Percentiles rank a stretch among this genome's conserved stretches.
These are phyloP conservation scores for Piper betle DNA, from an alignment of 164 flowering plant genomes.

Conservation along the genomic window DNA sequence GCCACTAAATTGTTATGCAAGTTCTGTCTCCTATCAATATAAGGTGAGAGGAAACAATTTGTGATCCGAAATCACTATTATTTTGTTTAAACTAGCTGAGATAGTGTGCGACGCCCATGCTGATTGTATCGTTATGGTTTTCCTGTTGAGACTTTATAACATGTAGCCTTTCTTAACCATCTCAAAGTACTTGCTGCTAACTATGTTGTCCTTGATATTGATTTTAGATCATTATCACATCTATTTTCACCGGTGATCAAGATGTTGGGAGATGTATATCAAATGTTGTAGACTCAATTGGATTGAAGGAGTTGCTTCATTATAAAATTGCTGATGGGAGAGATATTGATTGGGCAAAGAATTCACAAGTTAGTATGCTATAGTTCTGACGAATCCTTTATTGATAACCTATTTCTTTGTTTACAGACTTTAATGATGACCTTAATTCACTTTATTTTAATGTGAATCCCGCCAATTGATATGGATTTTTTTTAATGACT, in stretches of 20 bases:
- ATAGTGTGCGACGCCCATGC: background rate
- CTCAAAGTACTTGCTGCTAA: background rate
- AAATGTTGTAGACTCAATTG: constrained; percentile 59
- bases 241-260: constrained; percentile 42
- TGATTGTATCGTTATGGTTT: background rate
- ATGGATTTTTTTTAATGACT: background rate
- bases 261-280: constrained; percentile 51
- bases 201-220: constrained; percentile 1
- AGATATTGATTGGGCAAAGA: constrained; percentile 57
- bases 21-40: no score
- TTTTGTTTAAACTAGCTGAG: background rate
- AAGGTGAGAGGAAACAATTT: no score
- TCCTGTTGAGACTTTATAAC: background rate
- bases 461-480: background rate
- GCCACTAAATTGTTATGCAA: no score
- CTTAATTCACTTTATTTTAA: background rate
- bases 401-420: background rate
- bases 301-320: constrained; percentile 53
- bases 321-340: constrained; percentile 42
- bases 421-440: background rate
- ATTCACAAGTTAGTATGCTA: constrained; percentile 34
- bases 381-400: background rate
- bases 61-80: background rate
- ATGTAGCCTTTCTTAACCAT: background rate
- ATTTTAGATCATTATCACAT: constrained; percentile 48